Percentiles rank a stretch among this genome's conserved stretches.
Evolutionary conservation across 75 land plant genomes (phyloP).

Genomic region (Picea sitchensis): DNA sequence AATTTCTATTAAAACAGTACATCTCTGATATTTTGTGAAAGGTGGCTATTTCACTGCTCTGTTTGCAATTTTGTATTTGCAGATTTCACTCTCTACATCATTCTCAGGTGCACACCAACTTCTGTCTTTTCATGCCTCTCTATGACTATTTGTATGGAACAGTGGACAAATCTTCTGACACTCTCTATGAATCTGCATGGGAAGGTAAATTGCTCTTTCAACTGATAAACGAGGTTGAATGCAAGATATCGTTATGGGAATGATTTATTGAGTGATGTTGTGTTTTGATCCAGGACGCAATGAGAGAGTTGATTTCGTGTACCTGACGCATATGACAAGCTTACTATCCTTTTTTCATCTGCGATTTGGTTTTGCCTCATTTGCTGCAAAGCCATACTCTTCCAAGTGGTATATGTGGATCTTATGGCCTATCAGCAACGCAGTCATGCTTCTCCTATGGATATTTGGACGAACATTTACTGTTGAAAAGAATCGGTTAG

Average conservation of each 20-base stretch:
- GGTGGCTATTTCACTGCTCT: no score
- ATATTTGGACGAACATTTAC: conserved; percentile 41
- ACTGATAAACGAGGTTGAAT: background rate
- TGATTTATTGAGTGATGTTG: background rate
- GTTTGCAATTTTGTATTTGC: background rate
- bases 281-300: conserved; percentile 25
- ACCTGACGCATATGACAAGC: conserved; percentile 68
- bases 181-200: conserved; percentile 37
- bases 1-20: no score
- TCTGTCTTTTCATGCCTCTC: conserved; percentile 84
- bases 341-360: conserved; percentile 63
- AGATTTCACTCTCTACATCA: conserved; percentile 93
- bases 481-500: conserved; percentile 43
- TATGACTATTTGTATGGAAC: conserved; percentile 82
- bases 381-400: conserved; percentile 56
- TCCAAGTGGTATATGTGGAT: conserved; percentile 58
- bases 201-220: conserved; percentile 9
- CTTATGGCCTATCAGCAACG: conserved; percentile 47
- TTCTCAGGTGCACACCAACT: conserved; percentile 84
- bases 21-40: no score
- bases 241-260: background rate
- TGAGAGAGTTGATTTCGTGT: conserved; percentile 54
- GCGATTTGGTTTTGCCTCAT: conserved; percentile 48
- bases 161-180: conserved; percentile 53
- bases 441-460: conserved; percentile 37